These are phyloP conservation scores for Trichoderma reesei DNA, from an alignment of 495 filamentous ascomycete species.

Conservation along the genomic window DNA sequence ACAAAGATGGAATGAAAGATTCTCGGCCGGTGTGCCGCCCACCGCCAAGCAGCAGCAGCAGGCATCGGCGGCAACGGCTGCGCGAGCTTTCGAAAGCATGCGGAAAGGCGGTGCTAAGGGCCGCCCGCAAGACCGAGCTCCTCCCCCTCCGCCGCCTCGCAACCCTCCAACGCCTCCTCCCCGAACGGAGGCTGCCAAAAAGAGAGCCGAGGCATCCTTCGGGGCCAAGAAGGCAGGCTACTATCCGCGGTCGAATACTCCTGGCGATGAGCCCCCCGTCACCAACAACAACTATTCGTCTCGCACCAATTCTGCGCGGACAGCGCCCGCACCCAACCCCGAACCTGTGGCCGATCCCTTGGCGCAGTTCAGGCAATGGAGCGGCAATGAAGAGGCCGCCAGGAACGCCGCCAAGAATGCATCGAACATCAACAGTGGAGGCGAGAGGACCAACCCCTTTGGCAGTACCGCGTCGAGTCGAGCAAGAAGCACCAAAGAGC, in stretches of 20 bases:
- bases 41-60: slow-evolving; percentile 9
- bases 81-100: slow-evolving; percentile 63
- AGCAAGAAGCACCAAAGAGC: slow-evolving; percentile 29
- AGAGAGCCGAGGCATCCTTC: slow-evolving; percentile 36
- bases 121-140: not conserved
- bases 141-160: slow-evolving; percentile 13
- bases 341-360: slow-evolving; percentile 28
- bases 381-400: slow-evolving; percentile 14
- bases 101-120: slow-evolving; percentile 21
- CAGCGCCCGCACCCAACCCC: not conserved
- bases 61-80: not conserved
- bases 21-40: slow-evolving; percentile 16
- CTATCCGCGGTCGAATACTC: slow-evolving; percentile 26
- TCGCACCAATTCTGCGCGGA: slow-evolving; percentile 7
- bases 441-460: slow-evolving; percentile 56
- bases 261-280: slow-evolving; percentile 36
- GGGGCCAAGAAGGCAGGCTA: slow-evolving; percentile 31
- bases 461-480: slow-evolving; percentile 30
- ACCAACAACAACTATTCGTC: slow-evolving; percentile 33
- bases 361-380: slow-evolving; percentile 33
- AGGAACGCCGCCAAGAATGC: slow-evolving; percentile 50
- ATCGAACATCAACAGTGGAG: slow-evolving; percentile 56
- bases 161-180: not conserved
- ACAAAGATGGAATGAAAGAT: slow-evolving; percentile 42
- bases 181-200: slow-evolving; percentile 32